These are phyloP conservation scores for Persicaria tinctoria DNA, from an alignment of 148 eudicot species.

Conservation along the genomic window DNA sequence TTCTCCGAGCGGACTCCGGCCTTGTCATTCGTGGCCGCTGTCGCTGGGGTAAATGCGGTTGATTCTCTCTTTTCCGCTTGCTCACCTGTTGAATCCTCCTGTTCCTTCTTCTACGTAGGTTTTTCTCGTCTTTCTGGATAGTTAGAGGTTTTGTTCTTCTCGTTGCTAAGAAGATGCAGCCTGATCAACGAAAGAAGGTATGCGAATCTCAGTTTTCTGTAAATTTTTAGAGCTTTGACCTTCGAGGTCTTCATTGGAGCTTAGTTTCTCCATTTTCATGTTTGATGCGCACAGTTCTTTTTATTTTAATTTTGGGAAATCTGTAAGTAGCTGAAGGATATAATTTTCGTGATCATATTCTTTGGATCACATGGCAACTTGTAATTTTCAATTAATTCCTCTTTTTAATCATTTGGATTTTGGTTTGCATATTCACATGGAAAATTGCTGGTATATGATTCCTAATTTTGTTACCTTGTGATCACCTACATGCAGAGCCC, in stretches of 20 bases:
- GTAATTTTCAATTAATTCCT: not conserved
- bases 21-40: constrained; percentile 25
- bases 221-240: not conserved
- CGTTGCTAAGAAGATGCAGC: constrained; percentile 39
- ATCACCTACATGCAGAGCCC: constrained; percentile 26
- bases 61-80: constrained; percentile 16
- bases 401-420: not conserved
- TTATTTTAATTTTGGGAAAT: not conserved
- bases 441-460: not conserved
- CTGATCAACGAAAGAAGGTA: constrained; percentile 66
- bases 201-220: not conserved
- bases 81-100: not conserved
- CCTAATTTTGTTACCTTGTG: constrained; percentile 1
- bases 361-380: not conserved
- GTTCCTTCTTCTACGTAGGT: not conserved
- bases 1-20: constrained; percentile 15
- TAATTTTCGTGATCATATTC: not conserved
- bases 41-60: constrained; percentile 47
- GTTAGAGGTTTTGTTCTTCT: not conserved
- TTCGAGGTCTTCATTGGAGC: not conserved
- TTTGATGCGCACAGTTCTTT: not conserved
- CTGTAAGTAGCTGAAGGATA: not conserved
- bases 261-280: not conserved
- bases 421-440: not conserved
- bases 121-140: not conserved